A percentile compares a stretch with the other conserved stretches of the same genome.
phyloP scores from a whole-genome alignment of 495 filamentous ascomycete species.

The Friedmanniomyces endolithicus region DNA sequence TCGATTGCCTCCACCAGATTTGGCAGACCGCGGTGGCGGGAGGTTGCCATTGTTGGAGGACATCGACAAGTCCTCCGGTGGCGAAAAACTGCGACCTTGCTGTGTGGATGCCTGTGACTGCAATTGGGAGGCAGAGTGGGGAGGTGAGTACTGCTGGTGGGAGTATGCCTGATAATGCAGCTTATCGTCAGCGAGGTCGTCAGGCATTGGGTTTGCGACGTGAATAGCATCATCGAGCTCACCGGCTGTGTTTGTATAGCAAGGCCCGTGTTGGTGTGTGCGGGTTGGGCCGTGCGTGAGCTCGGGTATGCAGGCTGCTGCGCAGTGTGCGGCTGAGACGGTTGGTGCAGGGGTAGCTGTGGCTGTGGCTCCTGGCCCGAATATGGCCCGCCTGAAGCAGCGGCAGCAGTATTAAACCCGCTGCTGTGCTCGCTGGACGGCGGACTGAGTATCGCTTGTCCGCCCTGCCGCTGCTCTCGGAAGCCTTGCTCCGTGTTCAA shows the following conservation, averaged over 20 bases:
- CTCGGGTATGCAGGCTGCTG: conserved; percentile 15
- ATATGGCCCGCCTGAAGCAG: neutral
- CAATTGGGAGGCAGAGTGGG: neutral
- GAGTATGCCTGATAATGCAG: neutral
- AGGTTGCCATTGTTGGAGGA: conserved; percentile 17
- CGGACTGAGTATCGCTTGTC: conserved; percentile 3
- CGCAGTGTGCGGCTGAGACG: conserved; percentile 14
- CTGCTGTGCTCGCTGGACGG: conserved; percentile 2
- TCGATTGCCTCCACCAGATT: conserved; percentile 4
- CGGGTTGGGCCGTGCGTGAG: conserved; percentile 8
- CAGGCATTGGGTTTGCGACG: neutral
- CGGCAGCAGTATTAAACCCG: conserved; percentile 4
- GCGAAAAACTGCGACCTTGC: conserved; percentile 9
- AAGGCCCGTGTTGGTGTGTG: conserved; percentile 6
- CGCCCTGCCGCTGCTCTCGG: conserved; percentile 19
- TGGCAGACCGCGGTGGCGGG: neutral
- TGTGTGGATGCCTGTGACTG: neutral
- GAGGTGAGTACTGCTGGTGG: conserved; percentile 11
- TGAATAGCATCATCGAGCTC: neutral
- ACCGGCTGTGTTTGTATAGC: conserved; percentile 10
- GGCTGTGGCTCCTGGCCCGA: neutral
- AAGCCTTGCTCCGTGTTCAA: conserved; percentile 22
- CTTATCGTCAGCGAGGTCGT: neutral
- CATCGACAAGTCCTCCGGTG: conserved; percentile 12
- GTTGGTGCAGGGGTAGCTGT: conserved; percentile 10